Percentiles rank a stretch among this genome's conserved stretches.
These are phyloP conservation scores for Chalara sp. DNA, from an alignment of 2,329 filamentous ascomycete genomes.

Conservation along the genomic window DNA sequence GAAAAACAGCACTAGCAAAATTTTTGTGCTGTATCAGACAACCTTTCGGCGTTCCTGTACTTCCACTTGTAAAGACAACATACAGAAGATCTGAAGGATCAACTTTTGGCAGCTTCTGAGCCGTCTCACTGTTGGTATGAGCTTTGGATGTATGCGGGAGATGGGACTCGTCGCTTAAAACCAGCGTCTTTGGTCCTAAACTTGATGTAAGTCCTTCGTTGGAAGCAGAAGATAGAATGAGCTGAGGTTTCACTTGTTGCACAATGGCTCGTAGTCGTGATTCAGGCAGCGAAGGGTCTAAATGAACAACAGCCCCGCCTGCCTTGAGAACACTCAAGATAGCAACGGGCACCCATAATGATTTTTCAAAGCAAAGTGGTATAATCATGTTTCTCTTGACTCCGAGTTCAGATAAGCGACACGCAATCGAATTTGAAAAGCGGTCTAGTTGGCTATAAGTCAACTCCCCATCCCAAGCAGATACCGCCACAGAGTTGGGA, in stretches of 20 bases:
- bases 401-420: slow-evolving; percentile 9
- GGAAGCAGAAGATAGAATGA: not conserved
- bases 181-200: not conserved
- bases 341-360: slow-evolving; percentile 18
- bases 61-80: slow-evolving; percentile 35
- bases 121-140: too few species aligned
- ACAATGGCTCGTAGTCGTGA: not conserved
- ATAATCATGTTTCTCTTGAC: not conserved
- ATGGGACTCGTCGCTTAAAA: not conserved
- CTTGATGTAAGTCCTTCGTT: not conserved
- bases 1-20: slow-evolving; percentile 20
- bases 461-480: slow-evolving; percentile 19
- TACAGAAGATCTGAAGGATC: not conserved
- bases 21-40: slow-evolving; percentile 23
- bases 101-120: not conserved
- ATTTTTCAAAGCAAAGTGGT: slow-evolving; percentile 19
- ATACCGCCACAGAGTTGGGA: slow-evolving; percentile 1
- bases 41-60: not conserved
- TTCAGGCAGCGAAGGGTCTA: slow-evolving; percentile 11
- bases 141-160: too few species aligned
- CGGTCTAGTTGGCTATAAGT: slow-evolving; percentile 18
- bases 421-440: slow-evolving; percentile 12
- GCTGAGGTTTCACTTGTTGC: not conserved
- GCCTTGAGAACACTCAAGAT: slow-evolving; percentile 23
- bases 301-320: slow-evolving; percentile 22